Evolutionary conservation across 83 land plant species (phyloP).

Genomic region (Diphasiastrum complanatum): DNA sequence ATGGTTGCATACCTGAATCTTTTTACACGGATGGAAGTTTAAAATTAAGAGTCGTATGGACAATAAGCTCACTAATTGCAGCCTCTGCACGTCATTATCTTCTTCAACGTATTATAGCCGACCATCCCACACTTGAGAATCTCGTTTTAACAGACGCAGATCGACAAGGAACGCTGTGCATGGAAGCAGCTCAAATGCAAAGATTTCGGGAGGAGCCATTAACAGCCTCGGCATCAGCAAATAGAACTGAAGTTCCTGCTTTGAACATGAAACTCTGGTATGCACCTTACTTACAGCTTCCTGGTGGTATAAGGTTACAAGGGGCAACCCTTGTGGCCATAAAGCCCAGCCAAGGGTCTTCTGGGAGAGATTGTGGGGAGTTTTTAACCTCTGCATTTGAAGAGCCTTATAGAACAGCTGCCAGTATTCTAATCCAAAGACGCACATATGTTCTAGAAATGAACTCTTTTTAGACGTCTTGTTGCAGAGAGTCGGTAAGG

Average conservation of each 20-base stretch:
- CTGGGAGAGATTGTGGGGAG: not conserved
- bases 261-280: conserved; percentile 19
- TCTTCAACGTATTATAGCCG: conserved; percentile 13
- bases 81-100: conserved; percentile 21
- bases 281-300: conserved; percentile 10
- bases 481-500: too few relatives aligned
- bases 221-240: conserved; percentile 6
- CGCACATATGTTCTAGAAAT: conserved; percentile 11
- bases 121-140: conserved; percentile 13
- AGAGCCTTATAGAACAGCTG: not conserved
- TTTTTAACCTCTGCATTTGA: conserved; percentile 2
- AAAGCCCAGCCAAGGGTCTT: not conserved
- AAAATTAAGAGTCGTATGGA: conserved; percentile 17
- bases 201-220: conserved; percentile 5
- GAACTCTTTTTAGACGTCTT: conserved; percentile 16
- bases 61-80: conserved; percentile 19
- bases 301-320: not conserved
- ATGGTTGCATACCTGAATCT: conserved; percentile 5
- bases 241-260: conserved; percentile 15
- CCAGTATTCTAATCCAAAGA: not conserved
- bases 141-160: conserved; percentile 11
- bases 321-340: conserved; percentile 19
- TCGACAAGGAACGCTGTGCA: conserved; percentile 20
- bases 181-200: conserved; percentile 1
- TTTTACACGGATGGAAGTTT: conserved; percentile 12